Percentiles rank a stretch among this genome's conserved stretches.
Conservation (phyloP, 208 protist genomes). For the Zelonia costaricensis region DNA sequence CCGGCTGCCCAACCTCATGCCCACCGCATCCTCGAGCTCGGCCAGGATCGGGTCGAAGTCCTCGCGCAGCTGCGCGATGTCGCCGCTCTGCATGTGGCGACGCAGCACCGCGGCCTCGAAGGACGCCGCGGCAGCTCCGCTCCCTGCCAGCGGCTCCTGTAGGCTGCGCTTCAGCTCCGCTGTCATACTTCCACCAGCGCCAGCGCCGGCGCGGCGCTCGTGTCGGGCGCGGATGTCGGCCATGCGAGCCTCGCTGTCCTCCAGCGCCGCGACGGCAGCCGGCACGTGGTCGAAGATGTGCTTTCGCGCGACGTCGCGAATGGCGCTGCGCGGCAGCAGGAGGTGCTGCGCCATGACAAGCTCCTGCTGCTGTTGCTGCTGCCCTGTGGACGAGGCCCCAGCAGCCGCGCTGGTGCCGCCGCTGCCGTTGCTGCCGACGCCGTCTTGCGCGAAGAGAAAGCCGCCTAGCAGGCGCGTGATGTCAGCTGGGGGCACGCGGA, state of each 20-base stretch:
- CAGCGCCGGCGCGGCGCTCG: conserved; percentile 1
- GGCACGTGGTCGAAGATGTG: conserved; percentile 73
- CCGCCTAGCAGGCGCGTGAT: conserved; percentile 51
- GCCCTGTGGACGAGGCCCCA: background rate
- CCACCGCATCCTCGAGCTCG: conserved; percentile 73
- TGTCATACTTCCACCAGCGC: conserved; percentile 2
- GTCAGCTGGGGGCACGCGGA: conserved; percentile 64
- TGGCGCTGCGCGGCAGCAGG: conserved; percentile 69
- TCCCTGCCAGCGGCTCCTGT: no score
- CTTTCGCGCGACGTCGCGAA: conserved; percentile 65
- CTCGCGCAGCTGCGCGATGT: conserved; percentile 73
- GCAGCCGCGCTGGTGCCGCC: conserved; percentile 1
- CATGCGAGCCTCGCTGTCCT: conserved; percentile 61
- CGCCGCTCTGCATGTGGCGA: conserved; percentile 66
- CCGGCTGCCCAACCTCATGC: conserved; percentile 83
- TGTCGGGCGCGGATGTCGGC: conserved; percentile 29
- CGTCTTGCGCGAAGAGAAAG: conserved; percentile 68
- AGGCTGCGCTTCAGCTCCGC: no score
- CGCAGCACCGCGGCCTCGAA: conserved; percentile 3
- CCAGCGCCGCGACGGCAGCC: conserved; percentile 54
- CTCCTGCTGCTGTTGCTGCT: conserved; percentile 25
- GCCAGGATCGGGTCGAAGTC: conserved; percentile 83
- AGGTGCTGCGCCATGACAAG: conserved; percentile 70
- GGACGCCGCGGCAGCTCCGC: conserved; percentile 4
- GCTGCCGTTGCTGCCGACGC: conserved; percentile 2